Evolutionary conservation across 2,329 filamentous ascomycete genomes (phyloP).

Genomic region (Trichoderma oligosporum): DNA sequence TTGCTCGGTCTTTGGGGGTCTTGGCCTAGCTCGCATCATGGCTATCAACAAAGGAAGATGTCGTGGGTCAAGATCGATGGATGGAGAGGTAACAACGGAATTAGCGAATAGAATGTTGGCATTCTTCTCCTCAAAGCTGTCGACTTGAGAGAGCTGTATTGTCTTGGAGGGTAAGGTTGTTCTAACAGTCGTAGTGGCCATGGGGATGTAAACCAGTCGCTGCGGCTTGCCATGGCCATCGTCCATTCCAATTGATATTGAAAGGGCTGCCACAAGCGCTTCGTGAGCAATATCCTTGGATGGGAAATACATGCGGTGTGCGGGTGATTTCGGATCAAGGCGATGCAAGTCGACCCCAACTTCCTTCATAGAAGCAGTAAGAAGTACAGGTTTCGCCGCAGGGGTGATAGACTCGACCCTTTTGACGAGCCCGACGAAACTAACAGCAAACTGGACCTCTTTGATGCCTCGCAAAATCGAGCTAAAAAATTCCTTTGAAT

Average conservation of each 20-base stretch:
- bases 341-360: slow-evolving; percentile 89
- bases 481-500: slow-evolving; percentile 87
- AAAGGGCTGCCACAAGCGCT: slow-evolving; percentile 85
- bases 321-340: slow-evolving; percentile 85
- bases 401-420: slow-evolving; percentile 66
- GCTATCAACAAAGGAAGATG: slow-evolving; percentile 83
- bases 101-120: slow-evolving; percentile 96
- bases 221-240: slow-evolving; percentile 84
- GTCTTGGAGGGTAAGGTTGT: slow-evolving; percentile 95
- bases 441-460: slow-evolving; percentile 92
- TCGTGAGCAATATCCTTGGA: slow-evolving; percentile 91
- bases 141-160: slow-evolving; percentile 70
- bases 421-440: slow-evolving; percentile 83
- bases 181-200: slow-evolving; percentile 93
- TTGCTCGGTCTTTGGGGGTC: slow-evolving; percentile 33
- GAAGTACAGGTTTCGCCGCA: slow-evolving; percentile 65
- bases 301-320: slow-evolving; percentile 98
- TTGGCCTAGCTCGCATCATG: slow-evolving; percentile 58
- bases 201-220: slow-evolving; percentile 86
- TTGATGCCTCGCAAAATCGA: slow-evolving; percentile 90
- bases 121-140: slow-evolving; percentile 76
- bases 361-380: slow-evolving; percentile 94
- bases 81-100: slow-evolving; percentile 91
- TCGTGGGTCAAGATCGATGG: slow-evolving; percentile 85
- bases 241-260: slow-evolving; percentile 86